phyloP scores from a whole-genome alignment of 768 basidiomycete species.

The Mrakia frigida region DNA sequence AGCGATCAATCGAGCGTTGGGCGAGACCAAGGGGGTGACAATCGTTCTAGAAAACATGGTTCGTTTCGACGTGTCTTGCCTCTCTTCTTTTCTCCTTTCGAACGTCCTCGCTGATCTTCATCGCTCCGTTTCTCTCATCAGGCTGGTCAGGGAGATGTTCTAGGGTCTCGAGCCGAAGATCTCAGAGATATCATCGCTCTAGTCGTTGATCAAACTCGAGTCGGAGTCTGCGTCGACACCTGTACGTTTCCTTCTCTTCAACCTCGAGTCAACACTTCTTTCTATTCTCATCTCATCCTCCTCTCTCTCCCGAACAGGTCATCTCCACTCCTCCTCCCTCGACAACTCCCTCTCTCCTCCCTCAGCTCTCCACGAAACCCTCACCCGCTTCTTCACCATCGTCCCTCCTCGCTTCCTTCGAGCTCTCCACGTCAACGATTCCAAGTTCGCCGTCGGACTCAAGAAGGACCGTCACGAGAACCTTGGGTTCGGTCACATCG shows the following conservation, averaged over 20 bases:
- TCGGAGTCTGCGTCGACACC: conserved; percentile 81
- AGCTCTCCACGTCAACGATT: conserved; percentile 83
- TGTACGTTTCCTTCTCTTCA: conserved; percentile 50
- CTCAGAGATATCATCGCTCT: conserved; percentile 61
- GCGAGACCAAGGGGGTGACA: conserved; percentile 55
- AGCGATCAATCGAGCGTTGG: conserved; percentile 69
- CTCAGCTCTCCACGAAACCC: conserved; percentile 44
- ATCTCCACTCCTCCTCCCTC: conserved; percentile 20
- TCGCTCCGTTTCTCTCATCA: conserved; percentile 38
- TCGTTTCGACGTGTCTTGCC: conserved; percentile 23
- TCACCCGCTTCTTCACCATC: conserved; percentile 59
- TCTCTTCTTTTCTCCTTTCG: not conserved
- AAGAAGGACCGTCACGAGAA: conserved; percentile 78
- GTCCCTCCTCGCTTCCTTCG: conserved; percentile 68
- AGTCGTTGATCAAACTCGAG: conserved; percentile 66
- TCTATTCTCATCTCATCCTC: not conserved
- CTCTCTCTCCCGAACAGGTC: not conserved
- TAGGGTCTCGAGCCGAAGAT: conserved; percentile 67
- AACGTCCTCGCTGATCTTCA: not conserved
- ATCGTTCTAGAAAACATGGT: conserved; percentile 83
- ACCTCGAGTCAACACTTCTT: not conserved
- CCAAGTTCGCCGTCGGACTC: conserved; percentile 59
- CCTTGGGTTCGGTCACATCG: conserved; percentile 63
- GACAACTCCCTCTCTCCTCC: conserved; percentile 59
- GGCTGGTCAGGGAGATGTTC: conserved; percentile 74